These are phyloP conservation scores for Candida pseudocylindracea DNA, from an alignment of 1,139 yeast species.

Conservation along the genomic window DNA sequence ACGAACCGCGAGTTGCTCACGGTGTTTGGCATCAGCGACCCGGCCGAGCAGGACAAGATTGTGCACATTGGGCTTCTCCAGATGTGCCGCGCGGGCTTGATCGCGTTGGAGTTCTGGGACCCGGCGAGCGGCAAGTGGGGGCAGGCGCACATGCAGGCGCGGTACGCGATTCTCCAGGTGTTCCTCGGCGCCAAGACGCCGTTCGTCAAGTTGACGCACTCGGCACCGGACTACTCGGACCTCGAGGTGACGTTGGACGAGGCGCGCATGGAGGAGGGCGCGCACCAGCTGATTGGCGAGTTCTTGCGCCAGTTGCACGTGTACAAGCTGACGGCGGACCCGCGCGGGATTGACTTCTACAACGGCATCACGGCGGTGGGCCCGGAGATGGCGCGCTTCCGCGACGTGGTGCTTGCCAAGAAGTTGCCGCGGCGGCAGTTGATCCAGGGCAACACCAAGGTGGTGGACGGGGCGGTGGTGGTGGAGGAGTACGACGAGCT, in stretches of 20 bases:
- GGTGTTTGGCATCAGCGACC: conserved; percentile 43
- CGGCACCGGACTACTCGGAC: conserved; percentile 28
- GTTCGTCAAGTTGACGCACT: conserved; percentile 21
- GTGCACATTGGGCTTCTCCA: conserved; percentile 44
- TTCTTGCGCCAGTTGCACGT: conserved; percentile 54
- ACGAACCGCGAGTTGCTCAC: conserved; percentile 44
- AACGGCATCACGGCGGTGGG: conserved; percentile 44
- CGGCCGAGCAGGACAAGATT: conserved; percentile 39
- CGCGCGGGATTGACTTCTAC: conserved; percentile 41
- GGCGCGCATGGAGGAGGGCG: conserved; percentile 37
- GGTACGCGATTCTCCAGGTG: conserved; percentile 64
- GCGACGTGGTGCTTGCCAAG: conserved; percentile 46
- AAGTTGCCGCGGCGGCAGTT: conserved; percentile 70
- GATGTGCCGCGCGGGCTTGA: conserved; percentile 76
- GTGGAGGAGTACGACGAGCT: conserved; percentile 55
- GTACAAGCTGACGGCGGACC: conserved; percentile 60
- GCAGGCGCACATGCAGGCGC: conserved; percentile 90
- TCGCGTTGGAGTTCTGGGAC: conserved; percentile 74
- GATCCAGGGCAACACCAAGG: conserved; percentile 55
- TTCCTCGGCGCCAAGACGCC: conserved; percentile 44
- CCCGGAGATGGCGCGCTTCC: conserved; percentile 34
- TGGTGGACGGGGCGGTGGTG: conserved; percentile 18
- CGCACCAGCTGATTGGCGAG: conserved; percentile 53
- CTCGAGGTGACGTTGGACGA: conserved; percentile 35
- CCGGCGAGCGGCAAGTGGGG: conserved; percentile 73